These are phyloP conservation scores for Xylaria sp. DNA, from an alignment of 2,329 filamentous ascomycete genomes.

Conservation along the genomic window DNA sequence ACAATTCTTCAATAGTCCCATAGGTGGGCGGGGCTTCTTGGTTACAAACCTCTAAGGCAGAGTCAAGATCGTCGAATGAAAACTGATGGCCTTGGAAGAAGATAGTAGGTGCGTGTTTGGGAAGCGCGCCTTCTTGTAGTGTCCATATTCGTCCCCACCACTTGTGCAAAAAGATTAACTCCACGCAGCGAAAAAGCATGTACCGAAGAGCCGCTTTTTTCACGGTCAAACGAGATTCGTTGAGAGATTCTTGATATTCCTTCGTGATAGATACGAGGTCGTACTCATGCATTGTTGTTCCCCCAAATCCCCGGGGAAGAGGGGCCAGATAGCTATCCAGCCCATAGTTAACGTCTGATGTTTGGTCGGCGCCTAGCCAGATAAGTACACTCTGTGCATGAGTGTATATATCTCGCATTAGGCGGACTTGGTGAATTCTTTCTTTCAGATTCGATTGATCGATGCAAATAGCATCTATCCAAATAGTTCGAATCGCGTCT, in stretches of 20 bases:
- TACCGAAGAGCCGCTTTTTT: not conserved
- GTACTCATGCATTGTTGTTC: not conserved
- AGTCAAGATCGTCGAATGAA: not conserved
- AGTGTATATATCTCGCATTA: conserved; percentile 21
- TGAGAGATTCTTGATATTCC: not conserved
- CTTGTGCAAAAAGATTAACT: not conserved
- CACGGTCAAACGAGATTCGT: not conserved
- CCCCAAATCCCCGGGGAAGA: not conserved
- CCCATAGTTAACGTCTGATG: not conserved
- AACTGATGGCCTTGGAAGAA: no score
- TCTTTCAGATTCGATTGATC: conserved; percentile 14
- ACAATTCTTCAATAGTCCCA: no score
- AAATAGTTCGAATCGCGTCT: not conserved
- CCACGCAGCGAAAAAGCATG: not conserved
- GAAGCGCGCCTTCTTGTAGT: not conserved
- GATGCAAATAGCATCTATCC: conserved; percentile 28
- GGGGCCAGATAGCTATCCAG: no score
- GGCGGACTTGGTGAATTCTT: conserved; percentile 7
- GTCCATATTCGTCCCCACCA: conserved; percentile 14
- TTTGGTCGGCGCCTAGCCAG: not conserved
- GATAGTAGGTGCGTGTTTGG: no score
- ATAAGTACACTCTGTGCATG: conserved; percentile 2
- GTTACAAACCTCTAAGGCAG: no score
- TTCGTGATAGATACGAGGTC: not conserved
- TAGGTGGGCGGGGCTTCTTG: no score